Evolutionary conservation across 2,329 filamentous ascomycete genomes (phyloP).

Genomic region (Aspergillus fumigatiaffinis): DNA sequence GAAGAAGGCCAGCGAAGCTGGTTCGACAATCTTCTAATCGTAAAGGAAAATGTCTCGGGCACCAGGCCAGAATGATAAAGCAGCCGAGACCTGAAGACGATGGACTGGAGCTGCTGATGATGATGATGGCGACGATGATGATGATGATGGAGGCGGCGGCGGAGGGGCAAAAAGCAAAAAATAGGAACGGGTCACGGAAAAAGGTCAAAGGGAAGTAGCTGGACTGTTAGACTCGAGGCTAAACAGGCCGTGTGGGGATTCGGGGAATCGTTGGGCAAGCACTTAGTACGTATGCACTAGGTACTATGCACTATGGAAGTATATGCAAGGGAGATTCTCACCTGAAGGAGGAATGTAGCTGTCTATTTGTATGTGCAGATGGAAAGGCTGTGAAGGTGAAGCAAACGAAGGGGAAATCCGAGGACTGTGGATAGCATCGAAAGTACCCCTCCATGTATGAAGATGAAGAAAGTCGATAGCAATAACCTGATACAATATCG

Average conservation of each 20-base stretch:
- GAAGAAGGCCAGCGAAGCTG: neutral
- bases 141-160: neutral
- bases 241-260: neutral
- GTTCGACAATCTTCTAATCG: neutral
- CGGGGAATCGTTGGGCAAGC: neutral
- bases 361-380: neutral
- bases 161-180: neutral
- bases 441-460: neutral
- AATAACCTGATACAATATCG: neutral
- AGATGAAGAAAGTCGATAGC: neutral
- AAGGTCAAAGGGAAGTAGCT: neutral
- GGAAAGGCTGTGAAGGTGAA: neutral
- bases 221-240: neutral
- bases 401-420: neutral
- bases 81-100: conserved; percentile 2
- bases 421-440: neutral
- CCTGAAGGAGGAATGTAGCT: neutral
- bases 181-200: neutral
- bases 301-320: neutral
- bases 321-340: neutral
- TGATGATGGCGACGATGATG: conserved; percentile 5
- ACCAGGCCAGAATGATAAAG: conserved; percentile 10
- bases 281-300: neutral
- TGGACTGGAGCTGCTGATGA: conserved; percentile 2
- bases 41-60: conserved; percentile 8